phyloP scores from a whole-genome alignment of 2,329 filamentous ascomycete genomes.

The Fusarium verrucosum region DNA sequence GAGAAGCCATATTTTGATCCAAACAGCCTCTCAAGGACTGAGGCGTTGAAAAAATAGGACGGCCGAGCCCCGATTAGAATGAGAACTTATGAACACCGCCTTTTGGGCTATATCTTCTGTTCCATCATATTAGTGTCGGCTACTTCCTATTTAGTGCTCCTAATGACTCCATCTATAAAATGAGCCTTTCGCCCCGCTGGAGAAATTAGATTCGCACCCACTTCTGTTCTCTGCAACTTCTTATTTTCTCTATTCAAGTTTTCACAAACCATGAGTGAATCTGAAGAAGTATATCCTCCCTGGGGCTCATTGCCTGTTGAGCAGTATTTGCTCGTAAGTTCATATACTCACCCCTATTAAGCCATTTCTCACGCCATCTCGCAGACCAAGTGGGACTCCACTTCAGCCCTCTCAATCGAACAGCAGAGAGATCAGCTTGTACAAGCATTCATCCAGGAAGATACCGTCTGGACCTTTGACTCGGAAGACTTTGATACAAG shows the following conservation, averaged over 20 bases:
- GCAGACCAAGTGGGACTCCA: background rate
- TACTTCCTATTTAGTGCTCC: too few species aligned
- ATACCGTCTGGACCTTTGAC: background rate
- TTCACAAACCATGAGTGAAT: background rate
- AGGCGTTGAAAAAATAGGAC: background rate
- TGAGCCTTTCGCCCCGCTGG: background rate
- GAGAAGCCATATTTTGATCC: slow-evolving; percentile 65
- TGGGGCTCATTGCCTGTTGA: background rate
- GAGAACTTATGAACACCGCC: too few species aligned
- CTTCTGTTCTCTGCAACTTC: background rate
- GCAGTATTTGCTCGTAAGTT: background rate
- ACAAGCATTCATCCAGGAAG: background rate
- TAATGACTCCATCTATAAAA: background rate
- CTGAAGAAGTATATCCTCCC: accelerated
- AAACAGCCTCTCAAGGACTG: slow-evolving; percentile 55
- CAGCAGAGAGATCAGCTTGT: background rate
- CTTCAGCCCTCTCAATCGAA: background rate
- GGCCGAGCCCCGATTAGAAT: too few species aligned
- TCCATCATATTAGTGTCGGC: background rate
- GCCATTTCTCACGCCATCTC: background rate
- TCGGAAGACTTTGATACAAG: accelerated
- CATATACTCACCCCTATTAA: background rate
- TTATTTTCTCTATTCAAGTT: background rate
- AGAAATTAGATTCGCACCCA: background rate
- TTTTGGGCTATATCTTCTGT: too few species aligned